Base-by-base conservation (phyloP, 139 green algal species). In the Closterium sp. region DNA sequence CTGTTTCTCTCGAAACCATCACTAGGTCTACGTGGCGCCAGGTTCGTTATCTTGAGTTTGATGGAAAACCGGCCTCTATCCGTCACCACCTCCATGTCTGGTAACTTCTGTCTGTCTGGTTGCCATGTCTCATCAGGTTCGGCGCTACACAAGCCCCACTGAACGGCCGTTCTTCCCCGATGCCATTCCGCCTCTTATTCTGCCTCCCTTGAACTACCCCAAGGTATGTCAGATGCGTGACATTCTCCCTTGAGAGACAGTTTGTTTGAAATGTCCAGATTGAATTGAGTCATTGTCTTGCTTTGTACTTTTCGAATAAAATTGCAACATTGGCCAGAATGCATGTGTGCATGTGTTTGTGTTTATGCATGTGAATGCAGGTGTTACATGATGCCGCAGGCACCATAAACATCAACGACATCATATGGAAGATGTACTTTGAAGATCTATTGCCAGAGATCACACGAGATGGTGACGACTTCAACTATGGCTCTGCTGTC, bases 161-260 rank as follows among this genome's bases (percentile, higher is more conserved):
- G 98, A 99, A 93, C 97, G 99, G 88, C 95, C 98, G 4, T 99
- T 99, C 95, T 99, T 97, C 70, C 91, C 92, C 1, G 96, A 97
- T 38, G 93, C 91, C 21, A 84, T 97, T 42, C 94, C 96, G 9
- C 84, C 87, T 4, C 93, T 97, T 87, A 96, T 97, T 62, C 94
- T 98, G 24, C 95, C 95, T 0, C 95, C 96, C 6, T 94, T 98
- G 13, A 86, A 91, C 24, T 98, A 97, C 93, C 94, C 94, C 19
- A 91, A 96, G 45, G 96, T 93, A 31, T 28, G 62, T 79, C 62
- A 27, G 62, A 79, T 79, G 19, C 62, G 27, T 79, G 62, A 13
- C 62, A 22, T 79, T 62, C 62, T 24, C 62, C 62, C 27, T 79
- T 27, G 62, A 79, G 13, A 79, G 19, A 13, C 62, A 79, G 27